Evolutionary conservation across 2,329 filamentous ascomycete genomes (phyloP), one percentile per base, ranked within the genome.

Genomic region (Colletotrichum orbiculare): DNA sequence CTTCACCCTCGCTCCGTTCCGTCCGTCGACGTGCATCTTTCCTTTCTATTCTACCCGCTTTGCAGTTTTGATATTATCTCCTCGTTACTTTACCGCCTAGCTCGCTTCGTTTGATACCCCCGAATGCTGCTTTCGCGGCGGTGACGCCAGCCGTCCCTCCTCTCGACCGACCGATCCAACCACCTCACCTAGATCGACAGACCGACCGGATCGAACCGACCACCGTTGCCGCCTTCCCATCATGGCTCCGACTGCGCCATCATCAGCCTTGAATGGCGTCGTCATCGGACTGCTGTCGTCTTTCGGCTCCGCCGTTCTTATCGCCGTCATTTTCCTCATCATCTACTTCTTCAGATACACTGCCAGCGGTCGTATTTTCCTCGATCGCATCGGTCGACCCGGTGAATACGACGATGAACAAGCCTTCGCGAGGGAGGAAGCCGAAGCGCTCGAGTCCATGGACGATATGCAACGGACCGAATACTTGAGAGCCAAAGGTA

Each of bases 381-480:
- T 99, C 71, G 96, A 99, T 81, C 90, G 95, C 69, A 91, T 99
- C 77, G 94, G 94, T 49, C 87, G 95, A 66, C 96, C 96, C 1
- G 96, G 96, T 72, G 96, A 98, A 80, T 99, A 94, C 77, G 96
- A 99, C 76, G 96, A 99, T 79, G 96, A 98, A 78, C 95, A 98
- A 80, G 92, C 93, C 10, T 97, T 97, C 81, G 86, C 90, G 69
- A 89, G 92, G 74, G 96, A 98, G 77, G 96, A 99, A 87, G 94
- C 93, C 41, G 94, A 97, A 78, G 96, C 96, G 64, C 81, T 99
- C 76, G 95, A 97, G 82, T 87, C 87, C 63, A 99, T 99, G 96
- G 94, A 97, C 75, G 96, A 98, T 72, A 84, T 97, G 79, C 88
- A 94, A 74, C 85, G 93, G 76, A 90, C 90, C 43, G 96, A 99